Percentiles rank a stretch among this genome's conserved stretches.
These are phyloP conservation scores for Cutaneotrichosporon arboriforme DNA, from an alignment of 1,284 basidiomycete genomes.

Conservation along the genomic window DNA sequence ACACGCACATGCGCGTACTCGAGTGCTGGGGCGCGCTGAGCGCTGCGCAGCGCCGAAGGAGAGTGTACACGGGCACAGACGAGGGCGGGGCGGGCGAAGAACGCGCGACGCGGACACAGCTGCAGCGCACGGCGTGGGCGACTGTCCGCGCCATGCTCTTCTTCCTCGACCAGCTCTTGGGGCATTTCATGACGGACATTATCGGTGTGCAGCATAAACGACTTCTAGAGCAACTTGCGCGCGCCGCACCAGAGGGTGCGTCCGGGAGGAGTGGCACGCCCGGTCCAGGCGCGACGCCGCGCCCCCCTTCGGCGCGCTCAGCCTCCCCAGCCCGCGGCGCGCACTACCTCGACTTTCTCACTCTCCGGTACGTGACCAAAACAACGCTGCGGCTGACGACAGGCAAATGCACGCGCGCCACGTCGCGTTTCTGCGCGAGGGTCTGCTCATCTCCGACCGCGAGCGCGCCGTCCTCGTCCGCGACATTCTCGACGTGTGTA, in stretches of 20 bases:
- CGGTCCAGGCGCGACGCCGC: not conserved
- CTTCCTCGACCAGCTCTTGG: constrained; percentile 72
- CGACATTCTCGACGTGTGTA: constrained; percentile 71
- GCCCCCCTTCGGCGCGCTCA: not conserved
- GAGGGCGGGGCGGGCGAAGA: constrained; percentile 77
- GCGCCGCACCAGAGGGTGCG: not conserved
- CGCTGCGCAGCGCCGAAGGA: constrained; percentile 69
- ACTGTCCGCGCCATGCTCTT: constrained; percentile 79
- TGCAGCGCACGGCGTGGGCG: constrained; percentile 76
- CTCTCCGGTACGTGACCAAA: constrained; percentile 68
- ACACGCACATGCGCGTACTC: constrained; percentile 71
- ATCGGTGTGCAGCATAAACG: constrained; percentile 70
- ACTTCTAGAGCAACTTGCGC: constrained; percentile 30
- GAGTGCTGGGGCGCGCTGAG: constrained; percentile 76
- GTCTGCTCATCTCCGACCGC: constrained; percentile 67
- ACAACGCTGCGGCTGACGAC: too few relatives aligned
- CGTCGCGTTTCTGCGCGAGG: constrained; percentile 70
- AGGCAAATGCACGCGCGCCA: constrained; percentile 67
- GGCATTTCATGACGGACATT: constrained; percentile 83
- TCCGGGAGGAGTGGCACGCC: not conserved
- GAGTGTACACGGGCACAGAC: constrained; percentile 75
- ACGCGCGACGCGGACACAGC: constrained; percentile 52
- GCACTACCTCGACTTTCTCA: constrained; percentile 68
- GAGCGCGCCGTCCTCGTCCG: constrained; percentile 61
- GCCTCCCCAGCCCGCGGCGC: not conserved